Evolutionary conservation across 73 alveolate species (phyloP), one percentile per base, ranked within the genome.

Genomic region (Paraurostyla sp.): DNA sequence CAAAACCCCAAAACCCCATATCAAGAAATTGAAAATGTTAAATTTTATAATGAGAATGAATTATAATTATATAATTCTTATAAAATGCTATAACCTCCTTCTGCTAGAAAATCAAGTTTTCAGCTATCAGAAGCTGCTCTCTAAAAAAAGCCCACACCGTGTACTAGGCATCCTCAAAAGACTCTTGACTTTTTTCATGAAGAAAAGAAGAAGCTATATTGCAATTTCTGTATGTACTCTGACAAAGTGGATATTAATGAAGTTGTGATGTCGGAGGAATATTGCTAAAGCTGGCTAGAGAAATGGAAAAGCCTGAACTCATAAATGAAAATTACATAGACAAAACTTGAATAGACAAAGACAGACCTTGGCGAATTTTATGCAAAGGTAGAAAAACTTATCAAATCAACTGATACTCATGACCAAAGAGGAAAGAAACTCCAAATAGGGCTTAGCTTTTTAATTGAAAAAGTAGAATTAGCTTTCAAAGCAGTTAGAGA

Each of bases 191-290:
- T 60, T 35, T 60, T 60, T 22, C 7, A 13, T 30, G 51, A 30
- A 30, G 9, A 15, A 60, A 11, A 18, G 29, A 35, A 35, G 18
- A 60, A 60, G 25, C 49, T 60, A 7, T 60, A 60, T 60, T 60
- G 80, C 80, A 60, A 60, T 35, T 60, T 60, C 29, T 60, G 80
- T 22, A 18, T 60, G 9, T 60, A 60, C 50, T 27, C 46, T 22
- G 80, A 60, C 29, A 60, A 60, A 35, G 29, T 60, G 3, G 80
- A 60, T 22, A 60, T 60, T 9, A 60, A 29, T 11, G 9, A 27
- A 6, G 80, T 60, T 4, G 51, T 60, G 6, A 23, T 60, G 49
- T 20, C 80, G 4, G 80, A 60, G 50, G 80, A 60, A 27, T 60
- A 23, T 60, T 60, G 80, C 51, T 9, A 11, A 6, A 11, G 29